Evolutionary conservation across 228 moss, liverwort and hornwort species (phyloP), one percentile per base, ranked within the genome.

Genomic region (Sphagnum magellanicum): DNA sequence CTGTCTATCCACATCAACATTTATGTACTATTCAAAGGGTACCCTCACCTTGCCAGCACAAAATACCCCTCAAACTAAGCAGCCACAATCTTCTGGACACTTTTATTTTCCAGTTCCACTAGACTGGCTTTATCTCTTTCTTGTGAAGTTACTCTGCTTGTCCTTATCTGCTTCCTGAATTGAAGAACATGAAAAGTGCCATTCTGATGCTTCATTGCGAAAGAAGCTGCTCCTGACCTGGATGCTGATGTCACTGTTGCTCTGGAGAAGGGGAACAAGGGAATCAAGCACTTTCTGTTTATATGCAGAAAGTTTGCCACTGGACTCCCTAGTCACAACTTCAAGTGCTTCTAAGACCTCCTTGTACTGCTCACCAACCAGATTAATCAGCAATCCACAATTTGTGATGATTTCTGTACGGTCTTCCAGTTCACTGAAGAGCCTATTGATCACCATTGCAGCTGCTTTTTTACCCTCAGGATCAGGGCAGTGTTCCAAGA

Each of bases 271-370:
- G n/a, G 70, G 67, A 0, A 8, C 0, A 9, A 70, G 70, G 17
- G 79, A 63, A 47, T 4, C 16, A 60, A 65, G 68, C 49, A 65
- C 69, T 3, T 14, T 13, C 48, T 0, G 10, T 57, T 83, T 53
- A 64, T 71, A 65, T 16, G 77, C 72, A 16, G 1, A n/a, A 50
- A 8, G 48, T 67, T 52, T 77, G 53, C 83, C 80, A 6, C 51
- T 50, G 0, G 1, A 15, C 7, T 70, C 75, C 8, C 50, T 60
- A 53, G 80, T 75, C 16, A 83, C 62, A 53, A 71, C 77, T 70
- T 68, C 77, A 65, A 83, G 77, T 65, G 75, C 80, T 62, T 76
- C 62, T 12, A 80, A 71, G 6, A 73, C 58, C 50, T 59, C 73
- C 9, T 80, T 75, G 57, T 47, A 8, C 6, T 65, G 64, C 16